Percentiles rank a stretch among this genome's conserved stretches.
These are phyloP conservation scores for Phytophthora pluvialis DNA, from an alignment of 352 stramenopile genomes.

Conservation along the genomic window DNA sequence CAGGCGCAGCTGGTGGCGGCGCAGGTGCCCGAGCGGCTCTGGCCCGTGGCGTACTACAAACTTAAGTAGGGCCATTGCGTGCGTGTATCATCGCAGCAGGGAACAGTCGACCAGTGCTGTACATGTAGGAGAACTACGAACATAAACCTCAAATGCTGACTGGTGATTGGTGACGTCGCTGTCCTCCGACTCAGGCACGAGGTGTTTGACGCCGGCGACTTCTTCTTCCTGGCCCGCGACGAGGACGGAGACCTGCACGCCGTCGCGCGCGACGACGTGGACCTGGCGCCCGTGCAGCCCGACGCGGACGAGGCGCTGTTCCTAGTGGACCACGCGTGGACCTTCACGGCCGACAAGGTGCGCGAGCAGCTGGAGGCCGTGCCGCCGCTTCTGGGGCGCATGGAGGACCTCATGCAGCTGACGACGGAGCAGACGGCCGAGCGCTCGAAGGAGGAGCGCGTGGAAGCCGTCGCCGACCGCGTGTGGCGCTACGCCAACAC, in stretches of 20 bases:
- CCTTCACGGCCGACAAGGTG: slow-evolving; percentile 53
- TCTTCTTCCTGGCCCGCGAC: slow-evolving; percentile 54
- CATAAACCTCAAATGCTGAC: not conserved
- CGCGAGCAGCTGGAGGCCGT: slow-evolving; percentile 39
- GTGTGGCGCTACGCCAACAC: slow-evolving; percentile 62
- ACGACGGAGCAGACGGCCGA: slow-evolving; percentile 22
- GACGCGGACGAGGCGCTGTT: slow-evolving; percentile 51
- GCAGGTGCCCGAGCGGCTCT: slow-evolving; percentile 48
- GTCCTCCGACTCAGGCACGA: slow-evolving; percentile 39
- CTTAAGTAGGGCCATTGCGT: slow-evolving; percentile 40
- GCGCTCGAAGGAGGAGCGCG: slow-evolving; percentile 31
- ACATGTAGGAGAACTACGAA: too few relatives aligned
- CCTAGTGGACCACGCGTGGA: slow-evolving; percentile 64
- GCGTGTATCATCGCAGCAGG: not conserved
- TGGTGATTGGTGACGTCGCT: slow-evolving; percentile 9
- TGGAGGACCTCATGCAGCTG: slow-evolving; percentile 60
- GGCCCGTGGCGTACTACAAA: slow-evolving; percentile 57
- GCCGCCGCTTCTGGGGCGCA: slow-evolving; percentile 46
- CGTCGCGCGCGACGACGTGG: slow-evolving; percentile 54
- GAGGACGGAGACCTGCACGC: slow-evolving; percentile 54
- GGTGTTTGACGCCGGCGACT: slow-evolving; percentile 54
- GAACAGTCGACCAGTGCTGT: too few relatives aligned
- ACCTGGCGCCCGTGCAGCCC: slow-evolving; percentile 41
- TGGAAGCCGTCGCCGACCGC: slow-evolving; percentile 35
- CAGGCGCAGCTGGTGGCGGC: slow-evolving; percentile 49